A percentile compares a stretch with the other conserved stretches of the same genome.
Evolutionary conservation across 139 green algal genomes (phyloP).

Genomic region (Coelastrella sp.): DNA sequence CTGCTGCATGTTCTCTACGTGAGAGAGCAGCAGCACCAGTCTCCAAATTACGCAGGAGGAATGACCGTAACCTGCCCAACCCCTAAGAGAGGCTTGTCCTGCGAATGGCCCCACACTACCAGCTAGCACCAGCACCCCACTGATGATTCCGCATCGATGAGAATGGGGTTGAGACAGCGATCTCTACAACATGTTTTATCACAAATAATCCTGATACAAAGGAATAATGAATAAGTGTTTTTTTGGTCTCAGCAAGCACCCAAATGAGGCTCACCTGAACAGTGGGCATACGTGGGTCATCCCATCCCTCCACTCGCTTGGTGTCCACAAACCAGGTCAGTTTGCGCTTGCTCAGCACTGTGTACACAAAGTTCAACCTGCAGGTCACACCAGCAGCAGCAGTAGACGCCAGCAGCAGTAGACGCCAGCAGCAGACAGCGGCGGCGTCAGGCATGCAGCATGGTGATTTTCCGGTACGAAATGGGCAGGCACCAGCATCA

Average conservation of each 20-base stretch:
- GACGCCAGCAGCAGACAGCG: not conserved
- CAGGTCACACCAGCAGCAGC: not conserved
- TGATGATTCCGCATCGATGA: too few relatives aligned
- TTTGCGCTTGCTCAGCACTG: constrained; percentile 98
- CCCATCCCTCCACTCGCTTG: constrained; percentile 91
- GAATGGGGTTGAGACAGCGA: not conserved
- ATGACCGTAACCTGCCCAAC: too few relatives aligned
- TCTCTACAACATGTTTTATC: not conserved
- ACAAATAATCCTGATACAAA: not conserved
- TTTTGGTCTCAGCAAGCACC: not conserved
- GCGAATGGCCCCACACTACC: too few relatives aligned
- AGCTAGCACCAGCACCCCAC: too few relatives aligned
- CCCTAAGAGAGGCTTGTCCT: too few relatives aligned
- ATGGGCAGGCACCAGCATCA: too few relatives aligned
- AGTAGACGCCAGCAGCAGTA: too few relatives aligned
- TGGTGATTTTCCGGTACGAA: too few relatives aligned
- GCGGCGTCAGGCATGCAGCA: not conserved
- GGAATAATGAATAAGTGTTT: not conserved
- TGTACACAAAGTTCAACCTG: constrained; percentile 86
- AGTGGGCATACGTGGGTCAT: constrained; percentile 97
- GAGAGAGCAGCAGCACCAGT: too few relatives aligned
- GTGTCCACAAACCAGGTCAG: constrained; percentile 95
- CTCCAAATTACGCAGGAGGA: too few relatives aligned
- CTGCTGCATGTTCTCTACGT: too few relatives aligned
- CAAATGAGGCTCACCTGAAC: constrained; percentile 73